Base-by-base conservation (phyloP, 2,329 filamentous ascomycete genomes). In the Fusarium begoniae region DNA sequence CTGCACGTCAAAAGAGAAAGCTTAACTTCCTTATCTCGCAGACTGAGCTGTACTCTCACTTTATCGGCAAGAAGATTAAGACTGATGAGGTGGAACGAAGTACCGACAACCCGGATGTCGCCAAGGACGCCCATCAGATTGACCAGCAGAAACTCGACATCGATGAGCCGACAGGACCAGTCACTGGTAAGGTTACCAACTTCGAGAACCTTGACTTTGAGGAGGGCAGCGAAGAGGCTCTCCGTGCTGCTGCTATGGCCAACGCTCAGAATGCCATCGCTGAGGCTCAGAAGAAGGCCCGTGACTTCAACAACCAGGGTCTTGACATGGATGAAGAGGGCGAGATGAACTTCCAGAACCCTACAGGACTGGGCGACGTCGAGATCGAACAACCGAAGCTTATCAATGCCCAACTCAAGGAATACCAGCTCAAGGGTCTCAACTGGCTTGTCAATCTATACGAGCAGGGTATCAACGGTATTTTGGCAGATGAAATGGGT, bases 271-370 rank as follows among this genome's bases (percentile, higher is more conserved):
- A 94, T 80, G 96, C 96, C 70, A 95, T 99, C 71, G 93, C 97
- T 77, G 94, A 98, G 82, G 96, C 96, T 2, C 94, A 98, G 82
- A 92, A 95, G 81, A 95, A 96, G 82, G 96, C 96, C 2, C 92
- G 95, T 58, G 94, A 94, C 15, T 99, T 99, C 88, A 97, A 98
- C 84, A 91, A 94, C 69, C 86, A 90, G 59, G 90, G 91, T 79
- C 78, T 83, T 13, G 90, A 90, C 66, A 91, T 93, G 82, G 93
- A 96, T 75, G 95, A 98, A 67, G 95, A 98, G 79, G 96, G 95
- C 77, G 96, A 99, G 84, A 94, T 99, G 93, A 99, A 99, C 85
- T 99, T 99, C 87, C 96, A 99, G 85, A 98, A 99, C 81, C 96
- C 96, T 1, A 96, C 95, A 8, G 96, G 96, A 79, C 88, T 99